phyloP scores from a whole-genome alignment of 768 basidiomycete species.

The Mycena maculata region DNA sequence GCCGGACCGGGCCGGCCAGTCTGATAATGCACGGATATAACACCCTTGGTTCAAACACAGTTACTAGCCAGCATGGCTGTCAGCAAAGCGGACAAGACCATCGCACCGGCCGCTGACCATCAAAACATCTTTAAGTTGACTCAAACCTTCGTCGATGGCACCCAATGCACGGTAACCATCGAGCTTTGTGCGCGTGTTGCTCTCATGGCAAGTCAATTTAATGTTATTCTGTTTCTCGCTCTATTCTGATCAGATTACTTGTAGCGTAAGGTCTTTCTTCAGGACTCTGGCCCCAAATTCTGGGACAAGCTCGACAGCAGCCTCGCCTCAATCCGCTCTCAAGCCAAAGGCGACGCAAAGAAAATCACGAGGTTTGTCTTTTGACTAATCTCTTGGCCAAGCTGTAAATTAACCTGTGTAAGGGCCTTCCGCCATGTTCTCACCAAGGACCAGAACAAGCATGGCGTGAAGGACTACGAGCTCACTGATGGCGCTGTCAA shows the following conservation, averaged over 20 bases:
- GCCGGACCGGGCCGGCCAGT: too few relatives aligned
- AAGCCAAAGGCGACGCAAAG: neutral
- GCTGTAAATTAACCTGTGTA: neutral
- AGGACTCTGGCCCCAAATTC: neutral
- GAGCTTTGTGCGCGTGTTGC: conserved; percentile 33
- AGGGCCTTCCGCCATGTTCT: conserved; percentile 16
- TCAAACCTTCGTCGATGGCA: conserved; percentile 23
- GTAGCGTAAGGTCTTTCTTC: neutral
- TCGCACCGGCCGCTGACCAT: too few relatives aligned
- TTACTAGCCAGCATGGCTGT: too few relatives aligned
- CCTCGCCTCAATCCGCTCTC: neutral
- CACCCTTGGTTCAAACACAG: too few relatives aligned
- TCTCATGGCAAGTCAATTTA: conserved; percentile 35
- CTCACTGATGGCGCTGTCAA: neutral
- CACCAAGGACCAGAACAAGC: neutral
- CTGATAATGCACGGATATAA: too few relatives aligned
- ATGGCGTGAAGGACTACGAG: conserved; percentile 9
- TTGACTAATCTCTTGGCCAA: neutral
- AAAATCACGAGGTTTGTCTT: neutral
- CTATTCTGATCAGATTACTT: neutral
- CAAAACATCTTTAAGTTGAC: conserved; percentile 35
- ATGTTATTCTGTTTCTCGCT: too few relatives aligned
- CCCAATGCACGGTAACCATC: conserved; percentile 29
- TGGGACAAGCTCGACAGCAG: neutral
- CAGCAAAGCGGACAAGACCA: too few relatives aligned